These are phyloP conservation scores for Schoenoplectus triqueter DNA, from an alignment of 202 grass and related monocot species.

Conservation along the genomic window DNA sequence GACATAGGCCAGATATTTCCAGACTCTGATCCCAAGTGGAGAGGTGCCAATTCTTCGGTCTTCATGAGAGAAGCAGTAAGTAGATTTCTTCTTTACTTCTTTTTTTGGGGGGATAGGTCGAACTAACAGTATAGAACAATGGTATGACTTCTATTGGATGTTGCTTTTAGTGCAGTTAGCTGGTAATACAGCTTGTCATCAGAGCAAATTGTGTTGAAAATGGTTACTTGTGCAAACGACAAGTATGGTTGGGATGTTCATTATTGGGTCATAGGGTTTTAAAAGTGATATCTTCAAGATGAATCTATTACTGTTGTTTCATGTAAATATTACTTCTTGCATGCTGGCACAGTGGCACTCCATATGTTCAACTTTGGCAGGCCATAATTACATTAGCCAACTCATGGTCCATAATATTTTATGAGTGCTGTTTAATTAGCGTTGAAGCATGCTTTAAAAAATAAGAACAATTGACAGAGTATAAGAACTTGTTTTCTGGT, in stretches of 20 bases:
- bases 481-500: neutral
- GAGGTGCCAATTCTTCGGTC: conserved; percentile 83
- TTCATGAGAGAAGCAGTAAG: conserved; percentile 94
- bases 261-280: neutral
- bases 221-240: neutral
- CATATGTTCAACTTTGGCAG: neutral
- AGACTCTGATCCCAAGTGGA: conserved; percentile 90
- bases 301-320: neutral
- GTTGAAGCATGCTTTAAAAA: neutral
- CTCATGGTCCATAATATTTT: neutral
- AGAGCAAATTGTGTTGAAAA: neutral
- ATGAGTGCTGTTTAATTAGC: neutral
- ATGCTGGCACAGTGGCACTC: neutral
- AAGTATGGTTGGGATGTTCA: neutral
- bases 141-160: neutral
- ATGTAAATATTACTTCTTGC: neutral
- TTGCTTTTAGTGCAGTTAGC: neutral
- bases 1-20: conserved; percentile 99
- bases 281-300: neutral
- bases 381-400: conserved; percentile 14
- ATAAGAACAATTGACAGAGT: neutral
- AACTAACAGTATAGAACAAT: neutral
- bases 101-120: too few relatives aligned
- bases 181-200: neutral
- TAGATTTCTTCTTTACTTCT: conserved; percentile 28